phyloP scores from a whole-genome alignment of 305 asterid species.

The Andrographis paniculata region DNA sequence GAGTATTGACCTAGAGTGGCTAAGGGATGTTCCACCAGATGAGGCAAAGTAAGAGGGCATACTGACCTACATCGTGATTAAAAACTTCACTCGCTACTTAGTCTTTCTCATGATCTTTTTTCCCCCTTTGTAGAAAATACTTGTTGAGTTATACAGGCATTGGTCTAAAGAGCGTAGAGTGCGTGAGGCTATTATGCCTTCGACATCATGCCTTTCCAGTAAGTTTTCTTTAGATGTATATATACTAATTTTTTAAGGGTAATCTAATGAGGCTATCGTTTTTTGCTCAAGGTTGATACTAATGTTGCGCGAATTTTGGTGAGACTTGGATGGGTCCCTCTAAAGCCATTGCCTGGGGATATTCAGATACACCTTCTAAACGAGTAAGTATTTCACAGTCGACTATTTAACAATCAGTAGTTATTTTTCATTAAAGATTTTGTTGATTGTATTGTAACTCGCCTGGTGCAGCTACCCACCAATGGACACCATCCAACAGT shows the following conservation, averaged over 20 bases:
- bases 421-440: not conserved
- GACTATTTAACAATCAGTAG: not conserved
- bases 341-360: constrained; percentile 41
- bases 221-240: constrained; percentile 14
- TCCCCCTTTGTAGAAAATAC: constrained; percentile 17
- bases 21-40: constrained; percentile 40
- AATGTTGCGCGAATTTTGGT: constrained; percentile 55
- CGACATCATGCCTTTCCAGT: constrained; percentile 37
- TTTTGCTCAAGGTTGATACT: constrained; percentile 43
- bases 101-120: not conserved
- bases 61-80: not conserved
- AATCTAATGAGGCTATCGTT: not conserved
- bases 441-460: not conserved
- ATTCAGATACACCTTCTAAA: constrained; percentile 39
- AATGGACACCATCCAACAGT: constrained; percentile 44
- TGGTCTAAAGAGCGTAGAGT: constrained; percentile 65
- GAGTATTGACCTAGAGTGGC: constrained; percentile 56
- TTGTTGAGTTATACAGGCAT: constrained; percentile 45
- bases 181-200: constrained; percentile 50
- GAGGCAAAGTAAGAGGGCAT: constrained; percentile 30
- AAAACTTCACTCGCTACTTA: no score
- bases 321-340: constrained; percentile 65
- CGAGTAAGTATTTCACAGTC: constrained; percentile 35
- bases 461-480: constrained; percentile 51
- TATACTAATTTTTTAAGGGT: not conserved